These are phyloP conservation scores for Chrysoporthe deuterocubensis DNA, from an alignment of 2,329 filamentous ascomycete species.

Conservation along the genomic window DNA sequence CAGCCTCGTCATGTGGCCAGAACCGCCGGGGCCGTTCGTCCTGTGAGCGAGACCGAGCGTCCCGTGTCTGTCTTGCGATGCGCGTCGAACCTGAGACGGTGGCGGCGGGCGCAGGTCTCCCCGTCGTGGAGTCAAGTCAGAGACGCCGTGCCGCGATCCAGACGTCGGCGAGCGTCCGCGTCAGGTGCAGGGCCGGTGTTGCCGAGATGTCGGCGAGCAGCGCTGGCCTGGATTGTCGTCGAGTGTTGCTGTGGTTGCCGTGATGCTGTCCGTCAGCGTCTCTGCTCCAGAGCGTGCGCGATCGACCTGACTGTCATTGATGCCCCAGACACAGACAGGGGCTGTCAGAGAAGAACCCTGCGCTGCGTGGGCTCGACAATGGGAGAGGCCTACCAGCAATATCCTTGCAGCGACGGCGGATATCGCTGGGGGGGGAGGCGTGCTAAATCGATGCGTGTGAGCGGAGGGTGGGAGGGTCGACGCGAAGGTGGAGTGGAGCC, in stretches of 20 bases:
- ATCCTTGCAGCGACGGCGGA: constrained; percentile 24
- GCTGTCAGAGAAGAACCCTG: neutral
- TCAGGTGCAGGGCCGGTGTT: neutral
- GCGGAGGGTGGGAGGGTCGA: constrained; percentile 24
- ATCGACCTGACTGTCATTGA: neutral
- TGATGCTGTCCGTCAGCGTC: no score
- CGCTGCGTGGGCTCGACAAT: neutral
- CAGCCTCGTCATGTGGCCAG: constrained; percentile 9
- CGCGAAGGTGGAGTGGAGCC: constrained; percentile 27
- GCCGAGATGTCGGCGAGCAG: neutral
- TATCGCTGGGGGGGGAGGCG: constrained; percentile 13
- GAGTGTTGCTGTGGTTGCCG: neutral
- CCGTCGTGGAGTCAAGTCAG: no score
- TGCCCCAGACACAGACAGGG: constrained; percentile 2
- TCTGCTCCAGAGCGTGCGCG: neutral
- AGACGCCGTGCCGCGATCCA: neutral
- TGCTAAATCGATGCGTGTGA: constrained; percentile 27
- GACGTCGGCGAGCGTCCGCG: neutral
- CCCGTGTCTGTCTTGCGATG: constrained; percentile 1
- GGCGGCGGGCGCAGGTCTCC: neutral
- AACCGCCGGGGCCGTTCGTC: neutral
- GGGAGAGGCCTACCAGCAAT: constrained; percentile 5
- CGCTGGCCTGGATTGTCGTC: neutral
- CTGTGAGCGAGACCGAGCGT: neutral
- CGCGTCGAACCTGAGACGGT: constrained; percentile 7